Base-by-base conservation (phyloP, 305 asterid species). In the Withania somnifera region DNA sequence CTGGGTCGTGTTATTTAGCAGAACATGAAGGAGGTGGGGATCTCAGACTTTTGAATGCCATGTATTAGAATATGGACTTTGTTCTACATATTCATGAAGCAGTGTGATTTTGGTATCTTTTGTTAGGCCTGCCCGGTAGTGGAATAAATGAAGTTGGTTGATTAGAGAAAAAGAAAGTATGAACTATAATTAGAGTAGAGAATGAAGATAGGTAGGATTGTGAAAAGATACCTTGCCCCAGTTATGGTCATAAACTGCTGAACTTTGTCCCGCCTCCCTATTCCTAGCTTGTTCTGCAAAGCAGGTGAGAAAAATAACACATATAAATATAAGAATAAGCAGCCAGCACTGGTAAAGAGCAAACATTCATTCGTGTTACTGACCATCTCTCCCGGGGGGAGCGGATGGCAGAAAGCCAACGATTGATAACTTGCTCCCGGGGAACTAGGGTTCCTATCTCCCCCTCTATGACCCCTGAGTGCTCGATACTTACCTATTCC, bases 221-320 rank as follows among this genome's bases (percentile, higher is more conserved):
- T 19, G 11, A 73, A 34, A 69, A 68, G 22, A 53, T 86, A 96
- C 99, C 97, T 94, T 13, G 98, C 90, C 58, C 97, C 98, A 34
- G 99, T 94, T 81, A 96, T 94, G 28, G 97, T 79, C 84, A 96
- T 92, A 87, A 96, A 92, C 78, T 96, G 99, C 90, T 94, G 99
- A 81, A 94, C 87, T 87, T 94, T 94, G 85, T 96, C 99, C 19
- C 98, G 94, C 71, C 93, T 94, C 66, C 98, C 97, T 91, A 98
- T 90, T 64, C 94, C 97, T 89, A 96, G 80, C 89, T 94, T 96
- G 87, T 93, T 93, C 99, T 94, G 92, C 22, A 85, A 87, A 47
- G 71, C 64, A 87, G 82, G 86, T 7, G 78, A 45, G 76, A 84
- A 67, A 36, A 47, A 52, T 77, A 34, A 78, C 17, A n/a, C 6